Evolutionary conservation across 202 grass and related monocot genomes (phyloP), one percentile per base, ranked within the genome.

Genomic region (Panicum hallii): DNA sequence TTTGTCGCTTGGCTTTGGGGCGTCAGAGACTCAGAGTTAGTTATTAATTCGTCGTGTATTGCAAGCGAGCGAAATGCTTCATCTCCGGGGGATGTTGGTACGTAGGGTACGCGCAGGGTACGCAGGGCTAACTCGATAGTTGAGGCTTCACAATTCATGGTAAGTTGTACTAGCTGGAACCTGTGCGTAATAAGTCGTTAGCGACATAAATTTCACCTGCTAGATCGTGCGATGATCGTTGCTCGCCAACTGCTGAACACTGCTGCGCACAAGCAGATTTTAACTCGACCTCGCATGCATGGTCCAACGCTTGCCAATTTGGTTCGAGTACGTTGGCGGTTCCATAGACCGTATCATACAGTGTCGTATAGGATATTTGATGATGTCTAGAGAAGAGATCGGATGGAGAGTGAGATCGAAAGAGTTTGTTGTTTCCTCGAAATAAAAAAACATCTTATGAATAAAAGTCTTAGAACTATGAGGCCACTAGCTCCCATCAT

Each of bases 131-230:
- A 67, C 34, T 2, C 6, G 11, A 14, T 5, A 14, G 20, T 44
- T 46, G 2, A 46, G 41, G 20, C 67, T 45, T 69, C 20, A 46
- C 42, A 28, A 30, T 49, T 72, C 69, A 49, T 5, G 45, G 48
- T 72, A 72, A 72, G 43, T 71, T 16, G 44, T 71, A 47, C 67
- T 23, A 22, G 22, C 67, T 47, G 2, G 23, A 47, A 45, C 67
- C 42, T 69, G 28, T 54, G 20, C 52, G 6, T 67, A 71, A 71
- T 67, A 71, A 71, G 69, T 72, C 22, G 44, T 49, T 72, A 16
- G 22, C 7, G 6, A 16, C 44, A 72, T 49, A 49, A 72, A 48
- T 72, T 49, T 72, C 69, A 49, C 44, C 69, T 16, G 23, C 45
- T 49, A 15, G 13, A 30, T 15, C n/a, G 44, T 72, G 22, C 12